These are phyloP conservation scores for Eutrema heterophyllum DNA, from an alignment of 345 rosid species.

Conservation along the genomic window DNA sequence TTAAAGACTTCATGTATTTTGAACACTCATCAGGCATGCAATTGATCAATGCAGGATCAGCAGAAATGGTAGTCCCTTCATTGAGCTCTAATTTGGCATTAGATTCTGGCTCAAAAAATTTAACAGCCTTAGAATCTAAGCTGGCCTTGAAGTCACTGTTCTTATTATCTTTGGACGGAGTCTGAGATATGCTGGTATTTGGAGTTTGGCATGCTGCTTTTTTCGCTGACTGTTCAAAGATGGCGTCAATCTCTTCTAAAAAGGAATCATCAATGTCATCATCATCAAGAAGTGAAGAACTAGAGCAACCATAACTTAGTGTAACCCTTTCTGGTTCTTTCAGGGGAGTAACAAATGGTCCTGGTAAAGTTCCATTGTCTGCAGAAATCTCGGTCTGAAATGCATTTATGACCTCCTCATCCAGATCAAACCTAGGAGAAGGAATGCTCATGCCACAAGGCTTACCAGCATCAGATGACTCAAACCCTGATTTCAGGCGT, in stretches of 20 bases:
- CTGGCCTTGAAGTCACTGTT: conserved; percentile 12
- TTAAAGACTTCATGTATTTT: conserved; percentile 61
- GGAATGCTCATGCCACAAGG: background rate
- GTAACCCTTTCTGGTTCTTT: conserved; percentile 30
- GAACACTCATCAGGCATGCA: conserved; percentile 60
- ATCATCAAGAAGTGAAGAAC: conserved; percentile 58
- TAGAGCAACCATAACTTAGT: conserved; percentile 29
- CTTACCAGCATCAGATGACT: conserved; percentile 12
- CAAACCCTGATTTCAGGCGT: conserved; percentile 1
- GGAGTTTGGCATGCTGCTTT: conserved; percentile 30
- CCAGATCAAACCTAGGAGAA: background rate
- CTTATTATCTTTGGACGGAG: conserved; percentile 17
- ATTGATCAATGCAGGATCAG: conserved; percentile 24
- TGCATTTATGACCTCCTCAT: conserved; percentile 7
- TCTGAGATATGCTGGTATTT: conserved; percentile 18
- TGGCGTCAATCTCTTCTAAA: conserved; percentile 61
- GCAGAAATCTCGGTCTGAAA: conserved; percentile 10
- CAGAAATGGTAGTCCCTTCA: conserved; percentile 19
- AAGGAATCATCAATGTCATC: conserved; percentile 70
- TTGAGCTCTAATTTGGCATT: conserved; percentile 16
- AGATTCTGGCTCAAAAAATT: background rate
- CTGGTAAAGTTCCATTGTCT: conserved; percentile 9
- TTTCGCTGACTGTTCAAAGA: conserved; percentile 53
- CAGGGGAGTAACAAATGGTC: conserved; percentile 42
- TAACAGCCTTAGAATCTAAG: conserved; percentile 9